These are phyloP conservation scores for Fraxinus angustifolia DNA, from an alignment of 305 asterid species.

Conservation along the genomic window DNA sequence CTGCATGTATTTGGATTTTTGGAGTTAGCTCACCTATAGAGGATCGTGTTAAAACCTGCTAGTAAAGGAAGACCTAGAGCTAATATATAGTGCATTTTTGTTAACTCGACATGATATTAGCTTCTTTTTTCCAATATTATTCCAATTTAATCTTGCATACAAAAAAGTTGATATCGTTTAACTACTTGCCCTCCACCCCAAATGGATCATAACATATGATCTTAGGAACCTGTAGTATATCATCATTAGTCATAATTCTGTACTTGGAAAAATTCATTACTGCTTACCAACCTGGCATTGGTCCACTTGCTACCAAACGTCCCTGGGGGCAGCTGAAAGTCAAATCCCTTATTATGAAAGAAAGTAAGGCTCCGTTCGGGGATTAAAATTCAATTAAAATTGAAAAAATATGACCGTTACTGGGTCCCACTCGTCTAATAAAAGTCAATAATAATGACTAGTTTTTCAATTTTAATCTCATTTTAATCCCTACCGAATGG, in stretches of 20 bases:
- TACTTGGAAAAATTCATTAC: neutral
- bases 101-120: too few species aligned
- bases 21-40: neutral
- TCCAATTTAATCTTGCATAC: neutral
- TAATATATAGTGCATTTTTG: too few species aligned
- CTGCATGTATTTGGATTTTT: neutral
- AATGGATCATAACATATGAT: neutral
- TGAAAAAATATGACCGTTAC: too few species aligned
- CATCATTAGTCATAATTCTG: slow-evolving; percentile 20
- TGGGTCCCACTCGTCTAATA: too few species aligned
- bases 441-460: too few species aligned
- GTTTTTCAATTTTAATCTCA: too few species aligned
- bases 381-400: too few species aligned
- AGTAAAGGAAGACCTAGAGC: neutral
- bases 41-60: neutral
- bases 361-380: neutral
- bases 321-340: neutral
- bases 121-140: too few species aligned
- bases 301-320: neutral
- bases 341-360: neutral
- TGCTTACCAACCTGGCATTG: slow-evolving; percentile 24
- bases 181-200: neutral
- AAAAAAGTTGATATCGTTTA: neutral
- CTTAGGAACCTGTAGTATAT: slow-evolving; percentile 5
- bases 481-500: too few species aligned